Base-by-base conservation (phyloP, 2,329 filamentous ascomycete species). In the Alternaria novae-zelandiae region DNA sequence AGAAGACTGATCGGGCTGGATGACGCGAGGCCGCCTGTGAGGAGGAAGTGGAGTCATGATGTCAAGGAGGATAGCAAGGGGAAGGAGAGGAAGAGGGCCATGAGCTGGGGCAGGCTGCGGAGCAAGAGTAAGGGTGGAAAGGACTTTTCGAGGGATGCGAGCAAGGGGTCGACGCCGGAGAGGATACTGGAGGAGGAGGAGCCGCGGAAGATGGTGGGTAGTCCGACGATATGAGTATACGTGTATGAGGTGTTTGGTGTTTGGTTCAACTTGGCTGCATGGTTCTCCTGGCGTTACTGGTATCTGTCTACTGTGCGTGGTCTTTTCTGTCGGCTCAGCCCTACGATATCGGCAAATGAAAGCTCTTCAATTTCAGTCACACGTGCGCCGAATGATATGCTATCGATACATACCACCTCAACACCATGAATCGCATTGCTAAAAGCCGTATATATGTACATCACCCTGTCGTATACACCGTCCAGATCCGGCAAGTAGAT, bases 1-100 rank as follows among this genome's bases (percentile, higher is more conserved):
- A 87, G 88, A 80, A 83, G 86, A 70, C 78, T 92, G 12, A 77
- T 93, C 49, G 89, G 89, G 0, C 56, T 80, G 20, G 73, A 78
- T 45, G 73, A 59, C 7, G 64, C 60, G 23, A 71, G 71, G 51
- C 71, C 73, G 41, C 74, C 75, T 7, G 54, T 75, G 56, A 54
- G 76, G 54, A 76, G 78, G 69, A 64, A 72, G 46, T 79, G 77
- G 78, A 79, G 75, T 49, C 76, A 78, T 36, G 66, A 72, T 1
- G 68, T 79, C 57, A 77, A 74, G 65, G 64, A 61, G 21, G 41
- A 64, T 3, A 61, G 72, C 12, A 32, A 64, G 10, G 60, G 71
- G 20, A 70, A 69, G 53, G 65, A 70, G 47, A 66, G 67, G 46
- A 64, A 64, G 57, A 66, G 75, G 20, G 77, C 73, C 28, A 53